Evolutionary conservation across 73 alveolate genomes (phyloP).

Genomic region (Symbiodinium pilosum): DNA sequence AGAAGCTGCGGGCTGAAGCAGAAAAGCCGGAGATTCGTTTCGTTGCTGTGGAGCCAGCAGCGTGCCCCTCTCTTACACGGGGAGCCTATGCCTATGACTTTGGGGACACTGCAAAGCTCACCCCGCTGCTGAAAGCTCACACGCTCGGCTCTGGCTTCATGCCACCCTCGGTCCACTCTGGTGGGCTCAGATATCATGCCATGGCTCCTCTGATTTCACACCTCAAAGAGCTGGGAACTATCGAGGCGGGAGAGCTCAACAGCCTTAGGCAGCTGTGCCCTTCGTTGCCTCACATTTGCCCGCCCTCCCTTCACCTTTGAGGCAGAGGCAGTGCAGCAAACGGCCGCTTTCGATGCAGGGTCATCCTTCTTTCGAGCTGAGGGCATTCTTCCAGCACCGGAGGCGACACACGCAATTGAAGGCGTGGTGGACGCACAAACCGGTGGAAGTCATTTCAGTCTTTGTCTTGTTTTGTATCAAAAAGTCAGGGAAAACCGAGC

Average conservation of each 20-base stretch:
- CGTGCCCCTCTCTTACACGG: slow-evolving; percentile 60
- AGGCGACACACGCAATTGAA: slow-evolving; percentile 90
- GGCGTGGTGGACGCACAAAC: not conserved
- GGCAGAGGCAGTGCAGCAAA: slow-evolving; percentile 57
- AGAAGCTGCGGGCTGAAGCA: slow-evolving; percentile 25
- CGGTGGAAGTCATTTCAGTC: too few species aligned
- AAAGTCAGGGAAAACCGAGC: not conserved
- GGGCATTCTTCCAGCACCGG: slow-evolving; percentile 81
- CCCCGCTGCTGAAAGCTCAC: slow-evolving; percentile 50
- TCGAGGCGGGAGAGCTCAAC: slow-evolving; percentile 14
- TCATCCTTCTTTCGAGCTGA: slow-evolving; percentile 64
- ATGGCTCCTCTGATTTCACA: slow-evolving; percentile 85
- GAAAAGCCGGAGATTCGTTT: not conserved
- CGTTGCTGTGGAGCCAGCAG: slow-evolving; percentile 78
- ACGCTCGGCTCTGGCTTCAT: slow-evolving; percentile 44
- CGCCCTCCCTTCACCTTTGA: not conserved
- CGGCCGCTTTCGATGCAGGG: slow-evolving; percentile 51
- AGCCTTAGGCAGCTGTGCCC: too few species aligned
- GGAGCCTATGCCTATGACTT: slow-evolving; percentile 59
- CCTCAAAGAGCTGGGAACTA: slow-evolving; percentile 29
- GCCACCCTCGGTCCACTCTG: slow-evolving; percentile 81
- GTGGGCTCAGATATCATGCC: slow-evolving; percentile 80
- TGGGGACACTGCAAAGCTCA: slow-evolving; percentile 77
- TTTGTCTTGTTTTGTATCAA: too few species aligned
- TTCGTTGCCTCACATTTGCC: too few species aligned